Base-by-base conservation (phyloP, 2,329 filamentous ascomycete genomes). In the Neonectria hederae region DNA sequence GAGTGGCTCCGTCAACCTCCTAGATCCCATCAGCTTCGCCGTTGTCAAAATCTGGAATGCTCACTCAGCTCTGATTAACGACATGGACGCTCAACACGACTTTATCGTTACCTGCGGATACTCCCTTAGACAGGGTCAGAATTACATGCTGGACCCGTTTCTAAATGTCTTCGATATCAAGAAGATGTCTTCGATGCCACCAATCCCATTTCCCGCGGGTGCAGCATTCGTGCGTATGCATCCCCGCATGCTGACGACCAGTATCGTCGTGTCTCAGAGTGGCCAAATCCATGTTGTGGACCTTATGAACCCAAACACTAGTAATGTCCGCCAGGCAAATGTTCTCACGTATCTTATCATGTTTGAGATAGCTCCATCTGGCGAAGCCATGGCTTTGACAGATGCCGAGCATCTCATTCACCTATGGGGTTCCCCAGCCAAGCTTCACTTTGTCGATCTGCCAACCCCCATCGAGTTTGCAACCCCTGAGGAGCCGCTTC, bases 191-290 rank as follows among this genome's bases (percentile, higher is more conserved):
- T 93, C 94, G 22, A 88, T 97, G 76, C 91, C 93, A 5, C 96
- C 96, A 0, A 95, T 99, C 45, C 93, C 96, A 0, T 99, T 91
- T 70, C 95, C 96, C 62, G 91, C 94, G 2, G 94, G 96, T 10
- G 96, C 95, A 40, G 95, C 96, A 38, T 97, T 94, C 81, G 94
- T 97, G 45, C 90, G 96, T 63, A 96, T 99, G 92, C 96, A 99
- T 77, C 96, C 97, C 1, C 91, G 94, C 72, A 92, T 99, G 87
- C 91, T 94, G 21, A 97, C 96, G 0, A 98, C 97, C 0, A 95
- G 93, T 73, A 94, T 99, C 65, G 93, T 99, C 54, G 90, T 94
- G 28, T 97, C 95, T 3, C 93, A 97, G 74, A 92, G 89, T 46
- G 96, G 97, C 1, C 94, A 97, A 78, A 92, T 99, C 77, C 95